Evolutionary conservation across 2,329 filamentous ascomycete genomes (phyloP).

Genomic region (Phoma sp.): DNA sequence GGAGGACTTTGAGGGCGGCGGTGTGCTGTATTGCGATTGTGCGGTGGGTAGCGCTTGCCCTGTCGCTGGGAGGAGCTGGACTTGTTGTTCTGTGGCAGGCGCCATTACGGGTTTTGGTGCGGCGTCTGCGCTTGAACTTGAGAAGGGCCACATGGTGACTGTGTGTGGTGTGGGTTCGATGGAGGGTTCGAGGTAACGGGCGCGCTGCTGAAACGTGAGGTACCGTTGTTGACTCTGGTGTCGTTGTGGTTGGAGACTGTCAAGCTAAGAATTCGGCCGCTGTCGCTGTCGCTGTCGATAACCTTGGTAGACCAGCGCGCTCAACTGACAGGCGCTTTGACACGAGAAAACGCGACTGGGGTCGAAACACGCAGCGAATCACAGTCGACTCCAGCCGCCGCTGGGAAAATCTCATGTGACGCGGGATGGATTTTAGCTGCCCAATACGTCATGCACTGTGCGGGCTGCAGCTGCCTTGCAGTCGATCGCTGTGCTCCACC

Average conservation of each 20-base stretch:
- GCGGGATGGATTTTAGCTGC: constrained; percentile 25
- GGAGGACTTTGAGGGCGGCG: constrained; percentile 28
- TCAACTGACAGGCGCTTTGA: constrained; percentile 6
- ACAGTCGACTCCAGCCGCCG: constrained; percentile 27
- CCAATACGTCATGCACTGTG: constrained; percentile 45
- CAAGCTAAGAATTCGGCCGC: background rate
- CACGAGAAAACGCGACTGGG: constrained; percentile 20
- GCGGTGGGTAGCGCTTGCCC: constrained; percentile 23
- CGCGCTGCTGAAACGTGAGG: background rate
- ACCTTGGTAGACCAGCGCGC: background rate
- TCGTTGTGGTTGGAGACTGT: background rate
- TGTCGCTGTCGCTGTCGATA: background rate
- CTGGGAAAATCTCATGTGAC: constrained; percentile 28
- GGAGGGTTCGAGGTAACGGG: background rate
- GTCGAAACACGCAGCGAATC: constrained; percentile 30
- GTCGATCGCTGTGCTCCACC: constrained; percentile 33
- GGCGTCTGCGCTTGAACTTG: constrained; percentile 21
- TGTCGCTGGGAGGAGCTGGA: constrained; percentile 16
- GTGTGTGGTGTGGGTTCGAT: background rate
- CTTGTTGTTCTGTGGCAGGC: constrained; percentile 11
- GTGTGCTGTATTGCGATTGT: constrained; percentile 25
- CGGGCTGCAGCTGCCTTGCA: constrained; percentile 42
- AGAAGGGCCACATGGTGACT: constrained; percentile 37
- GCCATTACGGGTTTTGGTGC: constrained; percentile 15
- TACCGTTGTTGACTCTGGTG: too few species aligned